A percentile compares a stretch with the other conserved stretches of the same genome.
These are phyloP conservation scores for Colletotrichum musae DNA, from an alignment of 2,329 filamentous ascomycete genomes.

Conservation along the genomic window DNA sequence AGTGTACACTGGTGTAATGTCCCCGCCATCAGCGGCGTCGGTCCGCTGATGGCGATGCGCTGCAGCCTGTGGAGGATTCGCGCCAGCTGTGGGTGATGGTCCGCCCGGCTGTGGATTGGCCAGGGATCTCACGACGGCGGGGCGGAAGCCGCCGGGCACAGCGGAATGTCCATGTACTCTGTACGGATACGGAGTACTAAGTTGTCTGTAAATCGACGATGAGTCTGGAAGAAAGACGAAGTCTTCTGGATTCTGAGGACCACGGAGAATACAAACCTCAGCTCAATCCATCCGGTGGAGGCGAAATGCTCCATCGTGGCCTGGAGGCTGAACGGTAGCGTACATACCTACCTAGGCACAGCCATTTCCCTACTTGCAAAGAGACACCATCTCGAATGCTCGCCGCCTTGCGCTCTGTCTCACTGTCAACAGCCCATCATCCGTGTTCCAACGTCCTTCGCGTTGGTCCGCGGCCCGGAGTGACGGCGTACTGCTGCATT, in stretches of 20 bases:
- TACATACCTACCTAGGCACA: no score
- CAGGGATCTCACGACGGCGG: not conserved
- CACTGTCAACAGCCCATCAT: no score
- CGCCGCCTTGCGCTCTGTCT: no score
- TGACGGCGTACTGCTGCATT: not conserved
- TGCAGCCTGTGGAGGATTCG: constrained; percentile 18
- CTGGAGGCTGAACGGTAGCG: not conserved
- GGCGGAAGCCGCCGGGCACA: constrained; percentile 13
- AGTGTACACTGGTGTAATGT: not conserved
- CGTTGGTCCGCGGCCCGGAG: no score
- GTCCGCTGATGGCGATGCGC: not conserved
- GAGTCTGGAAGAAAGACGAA: not conserved
- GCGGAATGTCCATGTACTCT: not conserved
- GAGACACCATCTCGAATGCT: no score
- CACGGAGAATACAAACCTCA: not conserved
- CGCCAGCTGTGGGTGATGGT: not conserved
- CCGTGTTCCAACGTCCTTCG: no score
- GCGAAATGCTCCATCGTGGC: not conserved
- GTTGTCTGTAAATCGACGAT: not conserved
- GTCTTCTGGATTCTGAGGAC: not conserved
- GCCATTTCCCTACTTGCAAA: no score
- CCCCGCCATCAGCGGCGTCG: not conserved
- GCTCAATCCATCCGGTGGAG: not conserved
- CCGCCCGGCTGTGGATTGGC: no score
- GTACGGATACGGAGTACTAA: no score